Evolutionary conservation across 352 stramenopile genomes (phyloP).

Genomic region (Pythium myriotylum): DNA sequence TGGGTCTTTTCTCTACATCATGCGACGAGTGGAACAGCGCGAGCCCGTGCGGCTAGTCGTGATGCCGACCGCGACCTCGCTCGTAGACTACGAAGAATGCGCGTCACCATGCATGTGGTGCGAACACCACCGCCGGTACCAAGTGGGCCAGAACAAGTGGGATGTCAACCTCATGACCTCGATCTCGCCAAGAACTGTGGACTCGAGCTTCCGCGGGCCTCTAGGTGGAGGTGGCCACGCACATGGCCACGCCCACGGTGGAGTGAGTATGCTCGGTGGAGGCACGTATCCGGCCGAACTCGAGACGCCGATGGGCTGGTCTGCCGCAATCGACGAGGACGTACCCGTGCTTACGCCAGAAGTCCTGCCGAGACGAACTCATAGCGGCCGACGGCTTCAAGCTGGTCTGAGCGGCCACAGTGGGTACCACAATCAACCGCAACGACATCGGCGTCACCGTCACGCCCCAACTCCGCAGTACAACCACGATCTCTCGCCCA

Average conservation of each 20-base stretch:
- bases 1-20: slow-evolving; percentile 69
- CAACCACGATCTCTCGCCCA: slow-evolving; percentile 7
- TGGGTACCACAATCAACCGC: neutral
- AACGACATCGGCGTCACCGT: neutral
- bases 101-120: slow-evolving; percentile 74
- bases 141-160: slow-evolving; percentile 64
- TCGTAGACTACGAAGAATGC: slow-evolving; percentile 79
- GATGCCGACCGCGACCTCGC: slow-evolving; percentile 39
- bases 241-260: slow-evolving; percentile 9
- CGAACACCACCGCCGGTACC: slow-evolving; percentile 64
- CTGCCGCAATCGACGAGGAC: slow-evolving; percentile 4
- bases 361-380: neutral
- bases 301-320: slow-evolving; percentile 21
- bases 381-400: slow-evolving; percentile 13
- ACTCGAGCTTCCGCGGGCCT: slow-evolving; percentile 46
- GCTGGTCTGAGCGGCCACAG: neutral
- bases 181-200: slow-evolving; percentile 57
- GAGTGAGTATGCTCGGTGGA: slow-evolving; percentile 5
- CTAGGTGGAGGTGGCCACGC: neutral
- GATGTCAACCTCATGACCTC: slow-evolving; percentile 55
- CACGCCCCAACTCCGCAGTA: neutral
- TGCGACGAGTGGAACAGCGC: slow-evolving; percentile 68
- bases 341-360: slow-evolving; percentile 10
- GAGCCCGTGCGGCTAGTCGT: slow-evolving; percentile 54
- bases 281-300: slow-evolving; percentile 24